A percentile compares a stretch with the other conserved stretches of the same genome.
Evolutionary conservation across 768 basidiomycete species (phyloP).

Genomic region (Phanerochaete carnosa): DNA sequence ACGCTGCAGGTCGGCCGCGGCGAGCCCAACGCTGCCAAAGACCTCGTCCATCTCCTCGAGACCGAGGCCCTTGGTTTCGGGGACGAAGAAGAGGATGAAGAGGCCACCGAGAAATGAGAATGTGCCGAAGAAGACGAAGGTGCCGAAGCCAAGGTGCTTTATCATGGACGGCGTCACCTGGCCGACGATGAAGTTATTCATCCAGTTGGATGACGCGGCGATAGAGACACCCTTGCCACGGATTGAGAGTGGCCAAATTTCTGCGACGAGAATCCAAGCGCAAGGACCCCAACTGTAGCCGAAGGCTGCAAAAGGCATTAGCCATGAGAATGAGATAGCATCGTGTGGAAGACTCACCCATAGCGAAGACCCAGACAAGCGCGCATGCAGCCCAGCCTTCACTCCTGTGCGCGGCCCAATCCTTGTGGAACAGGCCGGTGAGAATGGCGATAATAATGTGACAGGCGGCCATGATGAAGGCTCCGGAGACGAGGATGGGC

Average conservation of each 20-base stretch:
- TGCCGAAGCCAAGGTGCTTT: constrained; percentile 59
- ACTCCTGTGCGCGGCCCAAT: constrained; percentile 43
- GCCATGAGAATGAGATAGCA: neutral
- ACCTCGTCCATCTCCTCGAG: constrained; percentile 81
- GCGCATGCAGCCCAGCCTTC: constrained; percentile 74
- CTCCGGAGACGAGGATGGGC: constrained; percentile 71
- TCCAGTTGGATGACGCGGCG: constrained; percentile 76
- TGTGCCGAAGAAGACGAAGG: constrained; percentile 75
- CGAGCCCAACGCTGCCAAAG: constrained; percentile 61
- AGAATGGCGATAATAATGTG: constrained; percentile 70
- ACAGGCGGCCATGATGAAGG: constrained; percentile 70
- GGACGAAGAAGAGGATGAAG: constrained; percentile 65
- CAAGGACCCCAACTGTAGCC: constrained; percentile 82
- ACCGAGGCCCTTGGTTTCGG: constrained; percentile 71
- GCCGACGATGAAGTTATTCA: constrained; percentile 77
- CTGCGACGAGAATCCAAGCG: constrained; percentile 74
- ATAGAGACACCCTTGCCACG: constrained; percentile 77
- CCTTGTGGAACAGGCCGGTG: constrained; percentile 52
- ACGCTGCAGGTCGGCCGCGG: constrained; percentile 50
- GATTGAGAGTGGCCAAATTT: constrained; percentile 70
- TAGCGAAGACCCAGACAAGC: constrained; percentile 73
- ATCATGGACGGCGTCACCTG: constrained; percentile 75
- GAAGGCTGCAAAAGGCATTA: constrained; percentile 38
- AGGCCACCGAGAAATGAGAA: constrained; percentile 68
- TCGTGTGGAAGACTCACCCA: constrained; percentile 36